Evolutionary conservation across 371 early-diverging fungal genomes (phyloP), one percentile per base, ranked within the genome.

Genomic region (Apophysomyces ossiformis): DNA sequence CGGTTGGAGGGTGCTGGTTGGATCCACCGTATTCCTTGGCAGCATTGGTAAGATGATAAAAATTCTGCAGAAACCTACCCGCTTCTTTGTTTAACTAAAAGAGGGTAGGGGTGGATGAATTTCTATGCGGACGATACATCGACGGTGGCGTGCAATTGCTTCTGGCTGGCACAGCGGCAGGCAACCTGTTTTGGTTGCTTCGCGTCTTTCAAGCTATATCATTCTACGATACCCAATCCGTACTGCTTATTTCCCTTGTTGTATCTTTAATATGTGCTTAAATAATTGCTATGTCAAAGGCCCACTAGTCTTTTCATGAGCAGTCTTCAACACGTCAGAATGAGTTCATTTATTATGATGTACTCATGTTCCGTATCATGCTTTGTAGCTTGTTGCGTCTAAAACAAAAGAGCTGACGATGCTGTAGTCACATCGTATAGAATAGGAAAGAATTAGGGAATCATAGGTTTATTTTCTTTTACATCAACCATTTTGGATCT

Each of bases 401-500:
- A 26, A 26, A 26, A 26, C 2, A 3, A 26, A 26, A 26, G 32
- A 26, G 32, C 32, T 26, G 2, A 26, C 32, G 32, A 26, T 26
- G 32, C 32, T 26, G 32, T 2, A 26, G 32, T 26, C 1, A 2
- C 2, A 26, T 26, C 32, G 32, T 26, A 26, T 26, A 41, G 1
- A 41, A 4, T 1, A 41, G 13, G 2, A 41, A 4, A 41, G 41
- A 5, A 41, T 11, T 1, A 5, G 41, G 21, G 54, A 45, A 45
- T 45, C 13, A 6, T 45, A 6, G n/a, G 1, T 45, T 13, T 15
- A 43, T 43, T 18, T 18, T 21, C 5, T 21, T 75, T 66, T 74
- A 73, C 81, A 81, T 83, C 12, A 68, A 65, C 74, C 75, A 83
- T 64, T 71, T 75, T 8, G 75, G 71, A 63, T 83, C 83, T 7